Percentiles rank a stretch among this genome's conserved stretches.
phyloP scores from a whole-genome alignment of 2,329 filamentous ascomycete species.

The Cytospora paraplurivora region DNA sequence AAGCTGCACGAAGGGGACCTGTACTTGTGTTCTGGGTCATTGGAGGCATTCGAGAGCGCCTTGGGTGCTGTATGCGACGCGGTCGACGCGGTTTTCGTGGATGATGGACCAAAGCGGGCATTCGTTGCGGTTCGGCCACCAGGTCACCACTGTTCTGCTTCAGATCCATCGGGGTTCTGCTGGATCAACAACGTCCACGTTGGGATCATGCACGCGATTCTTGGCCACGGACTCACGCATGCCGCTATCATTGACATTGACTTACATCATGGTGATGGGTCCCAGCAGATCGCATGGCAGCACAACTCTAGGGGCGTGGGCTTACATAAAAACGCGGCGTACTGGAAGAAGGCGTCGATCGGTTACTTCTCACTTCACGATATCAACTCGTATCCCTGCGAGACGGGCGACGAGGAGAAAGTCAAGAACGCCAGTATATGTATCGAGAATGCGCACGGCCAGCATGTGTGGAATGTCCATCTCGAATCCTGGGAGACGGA shows the following conservation, averaged over 20 bases:
- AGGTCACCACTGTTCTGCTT: conserved; percentile 91
- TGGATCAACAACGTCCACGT: conserved; percentile 99
- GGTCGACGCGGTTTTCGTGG: conserved; percentile 77
- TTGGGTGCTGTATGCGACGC: conserved; percentile 92
- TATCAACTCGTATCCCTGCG: conserved; percentile 97
- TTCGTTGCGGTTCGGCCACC: conserved; percentile 94
- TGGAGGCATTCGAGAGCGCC: conserved; percentile 86
- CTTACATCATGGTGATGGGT: conserved; percentile 92
- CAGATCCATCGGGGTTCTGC: conserved; percentile 91
- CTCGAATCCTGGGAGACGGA: conserved; percentile 82
- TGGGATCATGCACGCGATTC: conserved; percentile 86
- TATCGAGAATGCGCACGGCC: conserved; percentile 90
- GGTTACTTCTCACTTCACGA: conserved; percentile 97
- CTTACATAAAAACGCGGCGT: conserved; percentile 69
- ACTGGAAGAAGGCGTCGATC: conserved; percentile 82
- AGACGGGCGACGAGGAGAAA: conserved; percentile 90
- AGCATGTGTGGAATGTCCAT: conserved; percentile 96
- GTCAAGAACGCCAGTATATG: conserved; percentile 92
- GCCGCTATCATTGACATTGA: conserved; percentile 93
- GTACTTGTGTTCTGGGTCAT: conserved; percentile 84
- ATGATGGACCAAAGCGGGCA: conserved; percentile 67
- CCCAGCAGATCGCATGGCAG: conserved; percentile 89
- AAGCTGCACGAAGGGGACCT: conserved; percentile 86
- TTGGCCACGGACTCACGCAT: conserved; percentile 84
- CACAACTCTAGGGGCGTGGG: conserved; percentile 73